phyloP scores from a whole-genome alignment of 2,329 filamentous ascomycete genomes.

The Alternaria solani region DNA sequence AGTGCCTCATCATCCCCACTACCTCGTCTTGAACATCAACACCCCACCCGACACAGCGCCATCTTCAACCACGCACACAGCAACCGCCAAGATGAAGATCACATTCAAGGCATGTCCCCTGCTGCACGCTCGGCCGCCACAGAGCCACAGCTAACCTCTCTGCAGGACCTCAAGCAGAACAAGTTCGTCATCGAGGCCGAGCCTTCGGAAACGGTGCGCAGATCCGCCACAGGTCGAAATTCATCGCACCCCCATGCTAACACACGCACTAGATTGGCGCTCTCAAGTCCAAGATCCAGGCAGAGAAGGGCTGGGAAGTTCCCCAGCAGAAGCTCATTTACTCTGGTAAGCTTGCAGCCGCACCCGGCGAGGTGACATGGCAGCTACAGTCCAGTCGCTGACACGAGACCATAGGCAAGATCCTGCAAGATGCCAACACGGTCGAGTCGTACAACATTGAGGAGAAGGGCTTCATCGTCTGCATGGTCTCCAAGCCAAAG shows the following conservation, averaged over 20 bases:
- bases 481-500: constrained; percentile 97
- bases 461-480: constrained; percentile 99
- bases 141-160: constrained; percentile 29
- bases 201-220: constrained; percentile 82
- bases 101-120: constrained; percentile 69
- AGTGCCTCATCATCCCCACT: constrained; percentile 19
- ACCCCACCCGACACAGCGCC: constrained; percentile 37
- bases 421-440: constrained; percentile 96
- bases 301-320: constrained; percentile 93
- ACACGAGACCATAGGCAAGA: constrained; percentile 75
- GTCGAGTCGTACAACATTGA: constrained; percentile 98
- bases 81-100: constrained; percentile 67
- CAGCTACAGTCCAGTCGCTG: constrained; percentile 36
- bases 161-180: constrained; percentile 95
- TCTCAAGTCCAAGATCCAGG: constrained; percentile 90
- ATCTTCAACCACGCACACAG: constrained; percentile 25
- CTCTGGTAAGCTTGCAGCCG: constrained; percentile 71
- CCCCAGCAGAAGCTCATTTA: constrained; percentile 96
- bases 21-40: constrained; percentile 29
- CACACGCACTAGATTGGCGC: constrained; percentile 72
- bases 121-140: constrained; percentile 19
- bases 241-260: constrained; percentile 24
- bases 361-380: constrained; percentile 9
- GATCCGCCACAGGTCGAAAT: constrained; percentile 24
- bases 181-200: constrained; percentile 98